A percentile compares a stretch with the other conserved stretches of the same genome.
Conservation (phyloP, 1,284 basidiomycete species). For the Tetrapyrgos nigripes region DNA sequence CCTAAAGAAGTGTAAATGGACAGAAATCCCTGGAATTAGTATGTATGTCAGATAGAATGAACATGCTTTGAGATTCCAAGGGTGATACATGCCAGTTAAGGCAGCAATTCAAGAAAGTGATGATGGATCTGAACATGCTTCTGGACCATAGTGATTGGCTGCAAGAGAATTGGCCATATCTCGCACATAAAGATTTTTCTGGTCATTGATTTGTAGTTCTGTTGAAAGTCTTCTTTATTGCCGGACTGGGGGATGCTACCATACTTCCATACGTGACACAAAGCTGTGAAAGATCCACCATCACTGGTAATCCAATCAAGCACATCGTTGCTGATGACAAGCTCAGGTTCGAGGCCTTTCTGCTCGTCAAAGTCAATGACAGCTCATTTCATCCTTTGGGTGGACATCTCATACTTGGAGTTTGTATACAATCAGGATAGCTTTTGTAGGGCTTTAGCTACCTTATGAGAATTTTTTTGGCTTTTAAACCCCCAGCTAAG, state of each 20-base stretch:
- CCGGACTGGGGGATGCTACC: no score
- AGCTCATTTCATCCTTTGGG: slow-evolving; percentile 18
- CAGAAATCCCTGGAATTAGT: neutral
- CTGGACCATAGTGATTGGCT: neutral
- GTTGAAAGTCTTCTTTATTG: no score
- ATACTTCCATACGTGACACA: neutral
- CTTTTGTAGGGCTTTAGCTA: no score
- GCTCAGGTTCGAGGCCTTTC: slow-evolving; percentile 10
- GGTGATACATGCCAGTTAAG: neutral
- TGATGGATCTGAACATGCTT: neutral
- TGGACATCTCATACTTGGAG: slow-evolving; percentile 18
- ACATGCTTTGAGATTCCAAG: neutral
- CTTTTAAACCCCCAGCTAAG: no score
- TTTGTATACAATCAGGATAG: slow-evolving; percentile 11
- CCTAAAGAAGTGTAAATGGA: neutral
- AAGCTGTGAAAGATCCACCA: slow-evolving; percentile 19
- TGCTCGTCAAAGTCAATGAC: slow-evolving; percentile 19
- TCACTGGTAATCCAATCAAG: slow-evolving; percentile 14
- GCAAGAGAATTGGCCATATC: no score
- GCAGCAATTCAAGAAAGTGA: neutral
- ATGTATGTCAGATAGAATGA: neutral
- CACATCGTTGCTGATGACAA: neutral
- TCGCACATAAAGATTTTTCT: slow-evolving; percentile 6
- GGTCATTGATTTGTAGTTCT: slow-evolving; percentile 1
- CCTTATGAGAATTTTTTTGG: no score